Conservation (phyloP, 78 protist genomes). For the Emiliania huxleyi region DNA sequence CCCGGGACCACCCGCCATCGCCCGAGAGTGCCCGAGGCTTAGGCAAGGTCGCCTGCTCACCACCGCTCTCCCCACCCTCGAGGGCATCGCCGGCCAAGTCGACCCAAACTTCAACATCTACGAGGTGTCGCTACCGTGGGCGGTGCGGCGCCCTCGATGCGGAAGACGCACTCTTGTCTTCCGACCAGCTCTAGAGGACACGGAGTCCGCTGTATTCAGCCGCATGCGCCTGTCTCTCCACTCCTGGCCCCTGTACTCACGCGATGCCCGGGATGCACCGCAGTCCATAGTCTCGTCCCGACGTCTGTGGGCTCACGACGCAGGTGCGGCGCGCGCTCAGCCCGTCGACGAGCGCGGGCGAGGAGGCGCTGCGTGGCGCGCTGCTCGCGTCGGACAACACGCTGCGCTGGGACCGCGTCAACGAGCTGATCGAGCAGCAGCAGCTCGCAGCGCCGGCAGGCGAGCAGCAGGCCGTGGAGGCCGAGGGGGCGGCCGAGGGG, state of each 20-base stretch:
- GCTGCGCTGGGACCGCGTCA: neutral
- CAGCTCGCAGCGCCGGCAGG: neutral
- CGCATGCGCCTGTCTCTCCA: no score
- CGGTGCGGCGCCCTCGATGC: neutral
- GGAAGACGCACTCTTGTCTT: no score
- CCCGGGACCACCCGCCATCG: no score
- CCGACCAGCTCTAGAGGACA: no score
- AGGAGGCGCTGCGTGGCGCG: neutral
- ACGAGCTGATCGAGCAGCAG: neutral
- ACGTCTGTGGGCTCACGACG: no score
- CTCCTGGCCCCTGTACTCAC: no score
- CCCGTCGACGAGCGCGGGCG: neutral
- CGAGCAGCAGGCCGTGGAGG: neutral
- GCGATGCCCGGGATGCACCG: no score
- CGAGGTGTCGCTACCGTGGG: slow-evolving; percentile 33
- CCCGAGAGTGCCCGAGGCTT: no score
- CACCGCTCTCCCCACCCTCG: neutral
- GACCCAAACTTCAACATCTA: slow-evolving; percentile 14
- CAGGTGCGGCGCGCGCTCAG: slow-evolving; percentile 5
- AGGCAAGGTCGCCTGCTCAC: no score
- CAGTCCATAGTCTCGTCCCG: no score
- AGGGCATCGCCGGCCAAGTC: slow-evolving; percentile 11
- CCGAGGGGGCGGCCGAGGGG: neutral
- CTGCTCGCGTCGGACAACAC: neutral
- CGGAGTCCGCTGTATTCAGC: no score